Base-by-base conservation (phyloP, 495 filamentous ascomycete species). In the Aspergillus egyptiacus region DNA sequence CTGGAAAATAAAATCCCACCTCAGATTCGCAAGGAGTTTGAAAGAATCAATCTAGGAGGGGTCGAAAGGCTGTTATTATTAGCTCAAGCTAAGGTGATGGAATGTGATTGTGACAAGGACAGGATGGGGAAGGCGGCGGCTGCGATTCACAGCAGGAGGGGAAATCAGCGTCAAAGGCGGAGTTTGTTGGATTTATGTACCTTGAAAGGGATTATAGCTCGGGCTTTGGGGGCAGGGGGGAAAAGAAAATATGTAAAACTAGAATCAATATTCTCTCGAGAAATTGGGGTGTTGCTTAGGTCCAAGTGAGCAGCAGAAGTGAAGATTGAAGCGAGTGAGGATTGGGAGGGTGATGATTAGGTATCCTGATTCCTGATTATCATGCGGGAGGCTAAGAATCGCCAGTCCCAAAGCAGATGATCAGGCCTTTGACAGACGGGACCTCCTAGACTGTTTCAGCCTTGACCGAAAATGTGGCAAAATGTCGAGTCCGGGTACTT, bases 81-180 rank as follows among this genome's bases (percentile, higher is more conserved):
- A 50, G 43, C 31, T 2, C 43, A 46, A 28, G 31, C 43, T 36
- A 46, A 46, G 19, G 47, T 50, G 20, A 42, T 43, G 37, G 23
- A 51, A 44, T 51, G 48, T 51, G 48, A 51, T 51, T 51, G 48
- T 44, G 48, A 51, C 48, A 32, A 51, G 31, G 20, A 31, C 18
- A 51, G 48, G 39, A 44, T 28, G 48, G 39, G 48, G 48, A 44
- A 51, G 37, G 46, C 35, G 48, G 48, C 48, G 40, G 48, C 48
- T 46, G 41, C 41, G 28, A 44, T 43, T 22, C 37, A 51, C 44
- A 32, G 48, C 39, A 39, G 48, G 48, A 41, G 15, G 40, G 39
- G 32, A 23, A n/a, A n/a, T n/a, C n/a, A n/a, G n/a, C n/a, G n/a
- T n/a, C n/a, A n/a, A n/a, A n/a, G n/a, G n/a, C n/a, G n/a, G n/a